Evolutionary conservation across 495 filamentous ascomycete genomes (phyloP).

Genomic region (Neurospora sublineolata): DNA sequence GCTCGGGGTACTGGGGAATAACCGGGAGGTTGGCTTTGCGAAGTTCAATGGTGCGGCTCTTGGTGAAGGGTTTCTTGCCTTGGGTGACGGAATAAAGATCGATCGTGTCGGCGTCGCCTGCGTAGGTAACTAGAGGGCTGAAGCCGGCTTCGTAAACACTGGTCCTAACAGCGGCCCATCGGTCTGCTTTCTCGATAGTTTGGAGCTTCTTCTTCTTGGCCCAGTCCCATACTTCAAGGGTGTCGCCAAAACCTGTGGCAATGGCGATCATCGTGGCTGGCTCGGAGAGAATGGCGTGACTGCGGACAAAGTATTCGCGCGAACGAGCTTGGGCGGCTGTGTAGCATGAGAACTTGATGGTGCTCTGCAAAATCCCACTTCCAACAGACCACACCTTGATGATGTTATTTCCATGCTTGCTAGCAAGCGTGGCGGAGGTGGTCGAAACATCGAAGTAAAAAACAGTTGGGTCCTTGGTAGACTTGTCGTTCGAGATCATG

Average conservation of each 20-base stretch:
- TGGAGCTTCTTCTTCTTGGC: slow-evolving; percentile 24
- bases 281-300: slow-evolving; percentile 27
- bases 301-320: slow-evolving; percentile 29
- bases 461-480: slow-evolving; percentile 17
- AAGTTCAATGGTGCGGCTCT: slow-evolving; percentile 60
- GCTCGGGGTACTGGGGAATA: slow-evolving; percentile 25
- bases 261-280: slow-evolving; percentile 22
- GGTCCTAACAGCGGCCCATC: slow-evolving; percentile 24
- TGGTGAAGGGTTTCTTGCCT: slow-evolving; percentile 57
- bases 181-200: slow-evolving; percentile 21
- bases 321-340: slow-evolving; percentile 22
- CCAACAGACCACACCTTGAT: slow-evolving; percentile 26
- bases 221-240: slow-evolving; percentile 29
- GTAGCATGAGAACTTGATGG: slow-evolving; percentile 24
- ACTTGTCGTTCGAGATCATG: slow-evolving; percentile 14
- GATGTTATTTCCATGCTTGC: slow-evolving; percentile 28
- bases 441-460: slow-evolving; percentile 22
- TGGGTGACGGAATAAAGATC: slow-evolving; percentile 56
- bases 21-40: slow-evolving; percentile 20
- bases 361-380: slow-evolving; percentile 17
- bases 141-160: slow-evolving; percentile 22
- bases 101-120: slow-evolving; percentile 24
- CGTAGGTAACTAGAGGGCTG: slow-evolving; percentile 20
- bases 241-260: slow-evolving; percentile 23
- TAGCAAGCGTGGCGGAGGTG: slow-evolving; percentile 13